Percentiles rank a stretch among this genome's conserved stretches.
These are phyloP conservation scores for Phaeosphaeriaceae sp. DNA, from an alignment of 2,329 filamentous ascomycete species.

Conservation along the genomic window DNA sequence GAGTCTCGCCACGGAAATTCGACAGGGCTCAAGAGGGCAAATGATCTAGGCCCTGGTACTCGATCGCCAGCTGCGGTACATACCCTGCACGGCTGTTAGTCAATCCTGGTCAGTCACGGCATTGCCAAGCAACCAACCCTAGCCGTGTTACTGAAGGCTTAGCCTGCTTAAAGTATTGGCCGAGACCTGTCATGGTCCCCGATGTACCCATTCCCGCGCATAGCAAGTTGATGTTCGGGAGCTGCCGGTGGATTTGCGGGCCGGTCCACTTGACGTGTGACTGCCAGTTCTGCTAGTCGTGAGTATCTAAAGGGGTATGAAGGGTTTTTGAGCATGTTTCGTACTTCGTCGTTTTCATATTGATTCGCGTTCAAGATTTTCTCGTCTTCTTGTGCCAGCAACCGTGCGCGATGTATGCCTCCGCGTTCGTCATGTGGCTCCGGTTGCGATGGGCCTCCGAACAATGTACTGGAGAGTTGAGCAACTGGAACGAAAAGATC, in stretches of 20 bases:
- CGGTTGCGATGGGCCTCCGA: conserved; percentile 58
- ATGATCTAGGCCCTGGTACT: conserved; percentile 65
- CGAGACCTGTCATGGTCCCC: conserved; percentile 42
- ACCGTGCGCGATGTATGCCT: conserved; percentile 23
- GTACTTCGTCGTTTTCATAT: conserved; percentile 59
- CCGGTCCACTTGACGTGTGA: conserved; percentile 67
- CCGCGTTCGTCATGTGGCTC: conserved; percentile 26
- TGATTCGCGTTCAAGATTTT: conserved; percentile 62
- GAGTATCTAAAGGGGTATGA: background rate
- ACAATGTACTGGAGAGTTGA: conserved; percentile 46
- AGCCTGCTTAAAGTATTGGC: conserved; percentile 28
- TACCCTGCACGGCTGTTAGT: conserved; percentile 50
- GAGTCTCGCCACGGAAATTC: conserved; percentile 66
- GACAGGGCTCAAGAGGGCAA: conserved; percentile 56
- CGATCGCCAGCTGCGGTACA: conserved; percentile 65
- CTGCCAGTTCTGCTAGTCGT: conserved; percentile 54
- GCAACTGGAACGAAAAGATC: background rate
- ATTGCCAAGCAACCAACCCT: conserved; percentile 13
- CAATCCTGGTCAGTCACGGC: background rate
- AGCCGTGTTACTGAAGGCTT: conserved; percentile 26
- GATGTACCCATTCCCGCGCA: conserved; percentile 66
- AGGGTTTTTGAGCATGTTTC: background rate
- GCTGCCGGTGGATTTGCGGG: conserved; percentile 63
- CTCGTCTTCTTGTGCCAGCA: conserved; percentile 44
- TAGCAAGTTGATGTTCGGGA: conserved; percentile 64